phyloP scores from a whole-genome alignment of 169 alveolate genomes.

The Cyclospora cayetanensis region DNA sequence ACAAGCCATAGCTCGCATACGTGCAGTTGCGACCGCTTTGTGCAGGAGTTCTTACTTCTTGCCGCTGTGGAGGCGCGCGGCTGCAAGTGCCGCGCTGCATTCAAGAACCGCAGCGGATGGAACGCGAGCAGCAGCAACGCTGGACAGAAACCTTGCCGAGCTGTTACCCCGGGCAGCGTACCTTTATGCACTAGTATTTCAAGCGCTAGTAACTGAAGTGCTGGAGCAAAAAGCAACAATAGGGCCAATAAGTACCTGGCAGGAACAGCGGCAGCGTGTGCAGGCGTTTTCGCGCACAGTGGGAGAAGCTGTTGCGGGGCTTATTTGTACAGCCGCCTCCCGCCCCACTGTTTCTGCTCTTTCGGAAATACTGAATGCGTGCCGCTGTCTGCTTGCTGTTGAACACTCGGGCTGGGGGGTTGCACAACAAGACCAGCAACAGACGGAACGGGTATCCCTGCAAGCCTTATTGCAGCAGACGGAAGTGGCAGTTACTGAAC shows the following conservation, averaged over 20 bases:
- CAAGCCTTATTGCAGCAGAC: background rate
- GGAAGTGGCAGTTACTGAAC: background rate
- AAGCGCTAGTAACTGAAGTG: slow-evolving; percentile 28
- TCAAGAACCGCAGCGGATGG: background rate
- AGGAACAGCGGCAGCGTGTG: slow-evolving; percentile 11
- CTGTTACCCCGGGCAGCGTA: slow-evolving; percentile 22
- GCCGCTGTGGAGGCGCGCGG: slow-evolving; percentile 27
- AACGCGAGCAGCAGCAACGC: background rate
- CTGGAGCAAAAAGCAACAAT: background rate
- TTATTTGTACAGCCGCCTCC: background rate
- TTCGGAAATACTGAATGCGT: slow-evolving; percentile 1
- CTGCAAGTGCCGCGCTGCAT: background rate
- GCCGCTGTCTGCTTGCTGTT: slow-evolving; percentile 20
- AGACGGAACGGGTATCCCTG: background rate
- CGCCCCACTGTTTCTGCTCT: background rate
- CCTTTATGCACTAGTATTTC: slow-evolving; percentile 18
- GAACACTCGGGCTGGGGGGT: background rate
- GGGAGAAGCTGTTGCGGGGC: background rate
- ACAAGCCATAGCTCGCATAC: no score
- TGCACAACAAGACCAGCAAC: background rate
- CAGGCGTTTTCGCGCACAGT: background rate
- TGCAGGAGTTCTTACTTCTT: slow-evolving; percentile 20
- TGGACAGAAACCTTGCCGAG: background rate
- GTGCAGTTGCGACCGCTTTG: background rate
- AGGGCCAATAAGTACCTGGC: background rate